These are phyloP conservation scores for Globisporangium parvum DNA, from an alignment of 352 stramenopile species.

Conservation along the genomic window DNA sequence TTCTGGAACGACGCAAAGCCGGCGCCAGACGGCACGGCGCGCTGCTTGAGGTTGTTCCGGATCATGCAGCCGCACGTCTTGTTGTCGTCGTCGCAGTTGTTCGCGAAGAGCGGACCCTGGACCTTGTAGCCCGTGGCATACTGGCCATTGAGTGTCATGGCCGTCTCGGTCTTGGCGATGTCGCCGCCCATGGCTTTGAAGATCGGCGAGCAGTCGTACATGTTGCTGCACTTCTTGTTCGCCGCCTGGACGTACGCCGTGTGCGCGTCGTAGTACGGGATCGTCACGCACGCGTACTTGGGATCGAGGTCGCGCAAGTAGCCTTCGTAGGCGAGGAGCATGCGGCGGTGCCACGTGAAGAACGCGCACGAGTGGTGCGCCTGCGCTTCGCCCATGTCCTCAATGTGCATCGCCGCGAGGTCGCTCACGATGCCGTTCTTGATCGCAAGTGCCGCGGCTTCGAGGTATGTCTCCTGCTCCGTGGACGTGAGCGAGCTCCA, in stretches of 20 bases:
- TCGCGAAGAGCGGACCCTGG: conserved; percentile 19
- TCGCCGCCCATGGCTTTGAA: conserved; percentile 42
- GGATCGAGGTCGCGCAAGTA: conserved; percentile 52
- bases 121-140: conserved; percentile 27
- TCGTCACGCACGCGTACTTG: conserved; percentile 55
- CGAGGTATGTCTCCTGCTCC: conserved; percentile 52
- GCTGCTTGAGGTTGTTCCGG: conserved; percentile 33
- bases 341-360: conserved; percentile 57
- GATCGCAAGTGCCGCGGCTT: conserved; percentile 36
- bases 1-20: conserved; percentile 53
- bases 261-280: conserved; percentile 79
- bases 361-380: conserved; percentile 51
- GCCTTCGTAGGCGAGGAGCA: conserved; percentile 57
- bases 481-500: conserved; percentile 32
- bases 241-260: conserved; percentile 46
- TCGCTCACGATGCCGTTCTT: conserved; percentile 34
- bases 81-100: conserved; percentile 36
- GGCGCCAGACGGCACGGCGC: conserved; percentile 31
- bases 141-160: conserved; percentile 22
- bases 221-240: conserved; percentile 38
- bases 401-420: conserved; percentile 42
- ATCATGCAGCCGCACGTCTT: conserved; percentile 28
- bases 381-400: conserved; percentile 40
- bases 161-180: conserved; percentile 8
- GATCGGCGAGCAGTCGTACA: conserved; percentile 60